These are phyloP conservation scores for Aspergillus sp. DNA, from an alignment of 2,329 filamentous ascomycete genomes.

Conservation along the genomic window DNA sequence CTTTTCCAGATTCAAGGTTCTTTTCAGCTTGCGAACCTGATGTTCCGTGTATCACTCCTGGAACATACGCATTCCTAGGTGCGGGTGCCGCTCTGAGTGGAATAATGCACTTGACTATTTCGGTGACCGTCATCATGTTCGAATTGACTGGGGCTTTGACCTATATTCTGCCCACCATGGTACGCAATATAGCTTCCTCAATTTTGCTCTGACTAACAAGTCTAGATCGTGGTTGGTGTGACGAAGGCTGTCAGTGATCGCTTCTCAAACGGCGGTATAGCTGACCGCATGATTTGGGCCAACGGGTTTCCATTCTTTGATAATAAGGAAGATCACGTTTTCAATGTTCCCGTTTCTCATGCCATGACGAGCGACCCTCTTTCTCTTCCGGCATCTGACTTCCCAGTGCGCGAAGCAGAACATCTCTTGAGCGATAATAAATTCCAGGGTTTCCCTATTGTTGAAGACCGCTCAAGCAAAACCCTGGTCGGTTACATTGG, in stretches of 20 bases:
- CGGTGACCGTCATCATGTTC: conserved; percentile 99
- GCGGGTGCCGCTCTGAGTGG: conserved; percentile 88
- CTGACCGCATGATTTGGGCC: conserved; percentile 98
- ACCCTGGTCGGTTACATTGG: conserved; percentile 89
- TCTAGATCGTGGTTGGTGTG: conserved; percentile 84
- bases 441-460: conserved; percentile 90
- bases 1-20: conserved; percentile 77
- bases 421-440: conserved; percentile 71
- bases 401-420: conserved; percentile 76
- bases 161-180: conserved; percentile 96
- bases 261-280: conserved; percentile 94
- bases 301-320: conserved; percentile 96
- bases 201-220: conserved; percentile 4
- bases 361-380: conserved; percentile 81
- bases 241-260: conserved; percentile 90
- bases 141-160: conserved; percentile 95
- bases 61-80: conserved; percentile 93
- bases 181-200: conserved; percentile 28
- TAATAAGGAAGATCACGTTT: conserved; percentile 95
- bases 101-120: conserved; percentile 97
- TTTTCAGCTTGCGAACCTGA: conserved; percentile 89
- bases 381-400: conserved; percentile 70
- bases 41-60: conserved; percentile 92
- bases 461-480: conserved; percentile 70
- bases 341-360: conserved; percentile 87